Evolutionary conservation across 1,284 basidiomycete genomes (phyloP).

Genomic region (Melanopsichium pennsylvanicum): DNA sequence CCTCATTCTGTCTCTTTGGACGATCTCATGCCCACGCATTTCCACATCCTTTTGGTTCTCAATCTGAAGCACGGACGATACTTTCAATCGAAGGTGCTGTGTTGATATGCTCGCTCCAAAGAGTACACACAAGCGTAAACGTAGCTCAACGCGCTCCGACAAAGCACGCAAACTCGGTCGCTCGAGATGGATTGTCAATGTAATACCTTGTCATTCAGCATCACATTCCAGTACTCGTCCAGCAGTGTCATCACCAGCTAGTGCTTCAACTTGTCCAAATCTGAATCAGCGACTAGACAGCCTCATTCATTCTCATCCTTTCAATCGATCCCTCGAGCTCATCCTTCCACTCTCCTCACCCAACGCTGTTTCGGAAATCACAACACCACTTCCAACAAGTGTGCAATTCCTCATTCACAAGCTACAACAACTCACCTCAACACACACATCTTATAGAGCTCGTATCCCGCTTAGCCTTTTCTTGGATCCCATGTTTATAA

Average conservation of each 20-base stretch:
- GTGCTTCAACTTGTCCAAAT: no score
- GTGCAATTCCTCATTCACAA: constrained; percentile 16
- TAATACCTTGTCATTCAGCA: constrained; percentile 11
- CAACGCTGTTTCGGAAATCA: not conserved
- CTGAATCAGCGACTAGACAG: not conserved
- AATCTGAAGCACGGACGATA: no score
- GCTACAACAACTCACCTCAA: not conserved
- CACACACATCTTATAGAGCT: constrained; percentile 35
- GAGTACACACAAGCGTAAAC: constrained; percentile 62
- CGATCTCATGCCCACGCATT: no score
- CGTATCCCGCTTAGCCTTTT: constrained; percentile 52
- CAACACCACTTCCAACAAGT: not conserved
- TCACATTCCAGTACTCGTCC: not conserved
- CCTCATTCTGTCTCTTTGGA: not conserved
- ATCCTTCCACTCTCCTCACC: constrained; percentile 18
- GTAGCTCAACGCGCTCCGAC: constrained; percentile 58
- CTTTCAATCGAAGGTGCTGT: no score
- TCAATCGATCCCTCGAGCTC: constrained; percentile 54
- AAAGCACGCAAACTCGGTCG: constrained; percentile 33
- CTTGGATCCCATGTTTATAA: constrained; percentile 58
- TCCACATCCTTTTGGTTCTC: no score
- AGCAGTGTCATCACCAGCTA: no score
- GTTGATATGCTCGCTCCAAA: constrained; percentile 48
- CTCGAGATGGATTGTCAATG: constrained; percentile 35
- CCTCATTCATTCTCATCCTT: constrained; percentile 45